Conservation (phyloP, 345 rosid genomes). For the Litchi chinensis region DNA sequence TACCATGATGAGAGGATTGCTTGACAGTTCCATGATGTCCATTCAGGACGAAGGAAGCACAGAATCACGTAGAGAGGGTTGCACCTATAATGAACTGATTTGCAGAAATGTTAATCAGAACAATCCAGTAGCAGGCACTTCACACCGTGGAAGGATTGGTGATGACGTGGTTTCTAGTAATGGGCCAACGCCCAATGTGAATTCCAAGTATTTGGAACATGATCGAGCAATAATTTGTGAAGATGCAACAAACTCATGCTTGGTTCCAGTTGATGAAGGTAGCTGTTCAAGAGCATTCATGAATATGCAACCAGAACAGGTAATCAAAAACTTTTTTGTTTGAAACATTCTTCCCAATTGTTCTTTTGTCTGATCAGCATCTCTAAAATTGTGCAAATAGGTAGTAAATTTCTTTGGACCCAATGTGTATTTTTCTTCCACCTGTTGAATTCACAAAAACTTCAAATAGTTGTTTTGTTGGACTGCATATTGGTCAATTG, state of each 20-base stretch:
- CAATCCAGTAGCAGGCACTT: slow-evolving; percentile 18
- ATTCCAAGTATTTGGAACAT: slow-evolving; percentile 20
- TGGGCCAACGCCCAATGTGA: slow-evolving; percentile 16
- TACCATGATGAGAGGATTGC: slow-evolving; percentile 45
- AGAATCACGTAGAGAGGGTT: slow-evolving; percentile 26
- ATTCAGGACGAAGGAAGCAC: slow-evolving; percentile 35
- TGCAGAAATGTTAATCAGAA: slow-evolving; percentile 19
- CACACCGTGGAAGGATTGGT: slow-evolving; percentile 17
- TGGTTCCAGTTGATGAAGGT: slow-evolving; percentile 29
- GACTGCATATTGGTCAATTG: neutral
- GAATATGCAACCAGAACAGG: slow-evolving; percentile 44
- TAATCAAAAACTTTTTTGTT: slow-evolving; percentile 21
- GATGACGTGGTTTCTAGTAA: slow-evolving; percentile 22
- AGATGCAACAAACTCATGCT: slow-evolving; percentile 33
- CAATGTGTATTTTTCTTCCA: neutral
- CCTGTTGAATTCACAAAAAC: neutral
- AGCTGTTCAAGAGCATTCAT: slow-evolving; percentile 16
- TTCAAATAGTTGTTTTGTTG: neutral
- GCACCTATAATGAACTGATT: slow-evolving; percentile 28
- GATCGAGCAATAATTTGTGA: slow-evolving; percentile 25
- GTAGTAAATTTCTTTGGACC: neutral
- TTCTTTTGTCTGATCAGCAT: neutral
- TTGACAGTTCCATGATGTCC: slow-evolving; percentile 38
- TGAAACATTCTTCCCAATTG: neutral
- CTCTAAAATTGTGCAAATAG: slow-evolving; percentile 11